phyloP scores from a whole-genome alignment of 345 rosid genomes.

The Brassica cretica region DNA sequence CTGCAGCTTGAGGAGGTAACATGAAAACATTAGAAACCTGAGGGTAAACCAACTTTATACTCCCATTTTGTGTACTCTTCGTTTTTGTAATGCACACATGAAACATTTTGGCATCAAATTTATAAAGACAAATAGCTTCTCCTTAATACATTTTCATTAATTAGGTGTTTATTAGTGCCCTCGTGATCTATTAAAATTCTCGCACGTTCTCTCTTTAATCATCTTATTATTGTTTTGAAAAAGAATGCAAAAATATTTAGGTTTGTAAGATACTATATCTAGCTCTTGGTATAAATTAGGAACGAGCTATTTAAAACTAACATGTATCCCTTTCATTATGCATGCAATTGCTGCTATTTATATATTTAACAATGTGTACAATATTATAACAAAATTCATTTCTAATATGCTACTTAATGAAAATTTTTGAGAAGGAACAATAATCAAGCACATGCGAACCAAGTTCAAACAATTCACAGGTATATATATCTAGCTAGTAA shows the following conservation, averaged over 20 bases:
- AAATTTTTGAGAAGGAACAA: background rate
- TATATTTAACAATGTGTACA: background rate
- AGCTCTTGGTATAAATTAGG: background rate
- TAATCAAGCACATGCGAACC: background rate
- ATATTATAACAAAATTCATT: background rate
- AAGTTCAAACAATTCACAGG: background rate
- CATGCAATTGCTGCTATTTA: background rate
- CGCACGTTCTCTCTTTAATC: background rate
- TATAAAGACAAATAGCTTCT: background rate
- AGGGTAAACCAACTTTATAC: constrained; percentile 18
- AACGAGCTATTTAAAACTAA: background rate
- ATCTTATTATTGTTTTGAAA: background rate
- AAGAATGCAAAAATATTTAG: background rate
- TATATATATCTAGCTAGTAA: background rate
- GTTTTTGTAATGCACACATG: background rate
- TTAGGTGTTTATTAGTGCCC: background rate
- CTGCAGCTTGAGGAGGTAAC: constrained; percentile 36
- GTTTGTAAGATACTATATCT: background rate
- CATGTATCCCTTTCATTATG: background rate
- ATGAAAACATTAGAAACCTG: constrained; percentile 48
- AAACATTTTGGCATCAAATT: constrained; percentile 7
- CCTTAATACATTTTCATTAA: background rate
- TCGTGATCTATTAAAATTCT: background rate
- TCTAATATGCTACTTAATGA: background rate
- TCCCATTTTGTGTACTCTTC: constrained; percentile 13